A percentile compares a stretch with the other conserved stretches of the same genome.
Conservation (phyloP, 345 rosid genomes). For the Gossypium anomalum region DNA sequence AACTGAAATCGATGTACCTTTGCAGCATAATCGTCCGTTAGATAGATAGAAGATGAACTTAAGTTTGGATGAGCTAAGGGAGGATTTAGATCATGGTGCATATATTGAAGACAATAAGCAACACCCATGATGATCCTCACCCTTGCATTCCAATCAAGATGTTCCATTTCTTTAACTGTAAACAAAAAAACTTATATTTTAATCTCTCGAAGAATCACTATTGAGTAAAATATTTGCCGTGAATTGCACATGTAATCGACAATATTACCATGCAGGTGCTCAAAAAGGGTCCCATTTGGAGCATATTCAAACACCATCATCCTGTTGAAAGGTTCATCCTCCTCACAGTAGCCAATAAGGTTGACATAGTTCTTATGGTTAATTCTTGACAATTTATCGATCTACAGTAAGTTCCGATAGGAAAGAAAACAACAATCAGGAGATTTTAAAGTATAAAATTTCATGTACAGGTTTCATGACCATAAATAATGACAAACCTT, state of each 20-base stretch:
- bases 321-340: slow-evolving; percentile 79
- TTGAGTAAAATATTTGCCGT: not conserved
- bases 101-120: slow-evolving; percentile 85
- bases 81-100: slow-evolving; percentile 88
- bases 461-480: not conserved
- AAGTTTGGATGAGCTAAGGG: slow-evolving; percentile 53
- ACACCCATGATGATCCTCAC: slow-evolving; percentile 86
- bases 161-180: slow-evolving; percentile 80
- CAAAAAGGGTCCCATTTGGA: slow-evolving; percentile 83
- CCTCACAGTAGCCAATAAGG: slow-evolving; percentile 86
- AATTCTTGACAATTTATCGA: slow-evolving; percentile 67
- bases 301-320: slow-evolving; percentile 99
- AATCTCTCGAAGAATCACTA: slow-evolving; percentile 3
- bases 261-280: slow-evolving; percentile 79
- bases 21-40: slow-evolving; percentile 93
- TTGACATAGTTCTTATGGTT: slow-evolving; percentile 97
- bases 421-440: not conserved
- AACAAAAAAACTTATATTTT: slow-evolving; percentile 14
- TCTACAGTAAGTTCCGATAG: slow-evolving; percentile 37
- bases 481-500: slow-evolving; percentile 37
- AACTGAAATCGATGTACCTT: slow-evolving; percentile 44
- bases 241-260: not conserved
- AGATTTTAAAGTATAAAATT: slow-evolving; percentile 1
- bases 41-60: slow-evolving; percentile 39
- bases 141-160: slow-evolving; percentile 89